A percentile compares a stretch with the other conserved stretches of the same genome.
Conservation (phyloP, 1,139 yeast species). For the Arxiozyma slooffiae region DNA sequence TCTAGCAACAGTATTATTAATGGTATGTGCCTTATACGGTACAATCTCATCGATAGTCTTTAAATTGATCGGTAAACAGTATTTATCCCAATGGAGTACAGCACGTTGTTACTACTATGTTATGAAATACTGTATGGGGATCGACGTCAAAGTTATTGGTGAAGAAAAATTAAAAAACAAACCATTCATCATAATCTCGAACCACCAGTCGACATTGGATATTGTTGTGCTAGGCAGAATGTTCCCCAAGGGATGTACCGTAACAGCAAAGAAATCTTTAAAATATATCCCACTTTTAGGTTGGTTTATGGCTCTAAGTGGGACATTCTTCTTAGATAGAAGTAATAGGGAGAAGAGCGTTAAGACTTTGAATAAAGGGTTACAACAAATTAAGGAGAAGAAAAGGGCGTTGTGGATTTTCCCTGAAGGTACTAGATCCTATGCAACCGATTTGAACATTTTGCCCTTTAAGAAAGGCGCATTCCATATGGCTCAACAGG, state of each 20-base stretch:
- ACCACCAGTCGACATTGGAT: constrained; percentile 89
- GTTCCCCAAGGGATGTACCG: constrained; percentile 84
- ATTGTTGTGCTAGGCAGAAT: constrained; percentile 66
- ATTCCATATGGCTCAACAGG: constrained; percentile 91
- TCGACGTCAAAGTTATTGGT: constrained; percentile 59
- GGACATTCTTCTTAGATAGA: constrained; percentile 85
- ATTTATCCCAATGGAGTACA: constrained; percentile 79
- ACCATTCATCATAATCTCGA: constrained; percentile 79
- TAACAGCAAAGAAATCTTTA: constrained; percentile 81
- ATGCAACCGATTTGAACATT: constrained; percentile 54
- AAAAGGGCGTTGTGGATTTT: constrained; percentile 73
- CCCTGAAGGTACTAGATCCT: constrained; percentile 95
- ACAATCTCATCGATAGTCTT: constrained; percentile 66
- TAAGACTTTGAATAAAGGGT: constrained; percentile 60
- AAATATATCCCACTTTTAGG: constrained; percentile 88
- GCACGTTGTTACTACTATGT: constrained; percentile 70
- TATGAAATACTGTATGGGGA: constrained; percentile 53
- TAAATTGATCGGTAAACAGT: constrained; percentile 61
- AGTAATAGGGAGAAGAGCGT: constrained; percentile 69
- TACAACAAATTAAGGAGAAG: constrained; percentile 46
- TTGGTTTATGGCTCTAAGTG: constrained; percentile 89
- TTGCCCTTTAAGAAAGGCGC: constrained; percentile 95
- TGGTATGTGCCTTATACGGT: constrained; percentile 64
- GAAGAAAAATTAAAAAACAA: constrained; percentile 42
- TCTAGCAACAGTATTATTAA: constrained; percentile 43